A percentile compares a stretch with the other conserved stretches of the same genome.
These are phyloP conservation scores for Tubosaeta sp. DNA, from an alignment of 768 basidiomycete species.

Conservation along the genomic window DNA sequence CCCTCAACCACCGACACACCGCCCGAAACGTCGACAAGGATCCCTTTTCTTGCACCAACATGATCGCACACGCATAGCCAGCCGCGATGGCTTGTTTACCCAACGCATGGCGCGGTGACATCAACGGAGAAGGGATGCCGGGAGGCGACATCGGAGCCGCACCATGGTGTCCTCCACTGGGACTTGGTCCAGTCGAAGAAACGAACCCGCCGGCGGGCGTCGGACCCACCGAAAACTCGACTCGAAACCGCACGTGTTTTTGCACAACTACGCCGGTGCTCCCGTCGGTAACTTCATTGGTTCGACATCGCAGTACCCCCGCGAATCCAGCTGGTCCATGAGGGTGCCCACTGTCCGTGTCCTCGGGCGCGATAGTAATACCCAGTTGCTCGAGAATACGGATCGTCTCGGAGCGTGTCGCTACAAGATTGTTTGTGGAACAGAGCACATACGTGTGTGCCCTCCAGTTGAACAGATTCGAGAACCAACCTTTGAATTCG, in stretches of 20 bases:
- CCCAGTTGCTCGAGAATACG: slow-evolving; percentile 65
- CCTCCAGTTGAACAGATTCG: slow-evolving; percentile 93
- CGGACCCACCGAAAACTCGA: slow-evolving; percentile 58
- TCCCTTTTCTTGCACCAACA: slow-evolving; percentile 86
- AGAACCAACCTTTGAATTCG: slow-evolving; percentile 92
- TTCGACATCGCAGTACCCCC: slow-evolving; percentile 45
- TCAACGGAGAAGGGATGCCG: slow-evolving; percentile 19
- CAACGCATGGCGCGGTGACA: slow-evolving; percentile 26
- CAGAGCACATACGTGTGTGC: slow-evolving; percentile 51
- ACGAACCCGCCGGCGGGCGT: slow-evolving; percentile 21
- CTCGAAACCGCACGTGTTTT: slow-evolving; percentile 78
- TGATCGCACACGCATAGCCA: slow-evolving; percentile 59
- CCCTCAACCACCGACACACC: slow-evolving; percentile 67
- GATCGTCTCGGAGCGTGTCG: slow-evolving; percentile 62
- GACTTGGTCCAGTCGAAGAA: slow-evolving; percentile 3
- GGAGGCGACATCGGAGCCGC: slow-evolving; percentile 21
- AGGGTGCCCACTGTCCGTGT: slow-evolving; percentile 31
- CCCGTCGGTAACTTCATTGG: slow-evolving; percentile 45
- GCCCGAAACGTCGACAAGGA: slow-evolving; percentile 81
- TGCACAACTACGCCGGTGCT: slow-evolving; percentile 40
- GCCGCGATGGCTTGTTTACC: slow-evolving; percentile 22
- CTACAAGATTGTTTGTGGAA: slow-evolving; percentile 50
- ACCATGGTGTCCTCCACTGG: neutral
- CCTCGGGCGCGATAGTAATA: slow-evolving; percentile 58
- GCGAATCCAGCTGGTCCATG: slow-evolving; percentile 29